phyloP scores from a whole-genome alignment of 495 filamentous ascomycete species.

The Platismatia glauca region DNA sequence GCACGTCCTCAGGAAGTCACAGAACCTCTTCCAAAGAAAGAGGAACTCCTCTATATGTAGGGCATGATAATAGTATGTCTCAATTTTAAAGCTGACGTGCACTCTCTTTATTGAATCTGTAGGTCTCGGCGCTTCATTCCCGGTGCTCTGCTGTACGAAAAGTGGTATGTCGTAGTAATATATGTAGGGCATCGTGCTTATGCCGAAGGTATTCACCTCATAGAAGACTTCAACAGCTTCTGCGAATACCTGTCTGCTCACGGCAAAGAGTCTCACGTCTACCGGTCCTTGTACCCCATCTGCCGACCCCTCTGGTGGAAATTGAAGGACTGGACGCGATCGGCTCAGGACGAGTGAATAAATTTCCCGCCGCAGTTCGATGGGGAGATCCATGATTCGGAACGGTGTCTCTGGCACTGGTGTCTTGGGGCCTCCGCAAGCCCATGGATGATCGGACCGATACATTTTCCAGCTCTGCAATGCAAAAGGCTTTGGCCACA shows the following conservation, averaged over 20 bases:
- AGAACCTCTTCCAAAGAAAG: neutral
- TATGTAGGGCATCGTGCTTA: neutral
- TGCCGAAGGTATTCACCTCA: conserved; percentile 4
- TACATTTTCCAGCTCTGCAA: conserved; percentile 13
- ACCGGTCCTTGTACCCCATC: neutral
- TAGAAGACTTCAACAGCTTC: conserved; percentile 10
- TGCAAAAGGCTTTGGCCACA: neutral
- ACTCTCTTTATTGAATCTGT: neutral
- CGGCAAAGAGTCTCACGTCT: conserved; percentile 11
- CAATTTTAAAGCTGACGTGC: neutral
- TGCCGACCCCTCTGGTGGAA: conserved; percentile 4
- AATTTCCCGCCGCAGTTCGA: conserved; percentile 5
- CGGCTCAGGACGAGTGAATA: neutral
- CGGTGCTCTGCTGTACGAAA: neutral
- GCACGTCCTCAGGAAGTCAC: neutral
- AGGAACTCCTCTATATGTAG: neutral
- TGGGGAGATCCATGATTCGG: conserved; percentile 8
- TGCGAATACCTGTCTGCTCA: conserved; percentile 1
- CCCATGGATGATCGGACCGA: conserved; percentile 8
- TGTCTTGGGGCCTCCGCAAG: neutral
- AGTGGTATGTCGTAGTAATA: neutral
- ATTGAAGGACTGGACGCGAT: neutral
- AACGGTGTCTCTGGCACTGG: conserved; percentile 8
- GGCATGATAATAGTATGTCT: neutral
- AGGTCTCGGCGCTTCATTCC: neutral